A percentile compares a stretch with the other conserved stretches of the same genome.
phyloP scores from a whole-genome alignment of 2,329 filamentous ascomycete genomes.

The Aspergillus fijiensis region DNA sequence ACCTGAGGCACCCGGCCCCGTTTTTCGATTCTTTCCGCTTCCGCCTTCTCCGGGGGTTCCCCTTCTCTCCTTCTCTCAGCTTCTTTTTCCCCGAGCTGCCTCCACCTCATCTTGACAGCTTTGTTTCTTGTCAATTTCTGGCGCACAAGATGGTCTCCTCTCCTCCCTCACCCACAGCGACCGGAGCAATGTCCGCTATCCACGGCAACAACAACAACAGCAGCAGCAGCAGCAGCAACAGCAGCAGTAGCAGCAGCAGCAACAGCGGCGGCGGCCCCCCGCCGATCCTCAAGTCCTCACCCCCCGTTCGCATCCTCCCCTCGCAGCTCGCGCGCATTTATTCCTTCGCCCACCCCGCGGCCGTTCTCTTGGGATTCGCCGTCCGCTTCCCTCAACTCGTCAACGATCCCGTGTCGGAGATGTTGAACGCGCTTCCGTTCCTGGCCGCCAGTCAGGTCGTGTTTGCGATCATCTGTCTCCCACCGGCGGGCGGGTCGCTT shows the following conservation, averaged over 20 bases:
- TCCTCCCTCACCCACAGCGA: background rate
- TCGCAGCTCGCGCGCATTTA: slow-evolving; percentile 54
- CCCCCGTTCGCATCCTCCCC: slow-evolving; percentile 50
- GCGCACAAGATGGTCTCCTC: background rate
- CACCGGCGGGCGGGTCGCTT: slow-evolving; percentile 46
- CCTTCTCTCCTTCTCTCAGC: background rate
- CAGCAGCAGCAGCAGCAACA: background rate
- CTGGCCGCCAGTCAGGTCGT: slow-evolving; percentile 63
- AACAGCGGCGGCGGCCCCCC: background rate
- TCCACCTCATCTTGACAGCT: background rate
- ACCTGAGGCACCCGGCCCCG: background rate
- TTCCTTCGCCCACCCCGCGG: slow-evolving; percentile 65
- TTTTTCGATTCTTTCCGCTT: background rate
- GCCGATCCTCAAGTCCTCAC: slow-evolving; percentile 19
- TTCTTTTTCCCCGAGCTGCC: background rate
- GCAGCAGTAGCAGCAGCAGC: background rate
- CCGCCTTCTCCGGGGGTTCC: background rate
- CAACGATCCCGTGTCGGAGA: slow-evolving; percentile 64
- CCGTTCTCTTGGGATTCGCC: slow-evolving; percentile 65
- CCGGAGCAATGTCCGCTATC: slow-evolving; percentile 5
- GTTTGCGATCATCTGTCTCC: slow-evolving; percentile 61
- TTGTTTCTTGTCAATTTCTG: background rate
- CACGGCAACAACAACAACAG: background rate
- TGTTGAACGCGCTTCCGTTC: slow-evolving; percentile 61
- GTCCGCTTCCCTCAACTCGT: slow-evolving; percentile 67